Base-by-base conservation (phyloP, 495 filamentous ascomycete genomes). In the Rusavskia elegans region DNA sequence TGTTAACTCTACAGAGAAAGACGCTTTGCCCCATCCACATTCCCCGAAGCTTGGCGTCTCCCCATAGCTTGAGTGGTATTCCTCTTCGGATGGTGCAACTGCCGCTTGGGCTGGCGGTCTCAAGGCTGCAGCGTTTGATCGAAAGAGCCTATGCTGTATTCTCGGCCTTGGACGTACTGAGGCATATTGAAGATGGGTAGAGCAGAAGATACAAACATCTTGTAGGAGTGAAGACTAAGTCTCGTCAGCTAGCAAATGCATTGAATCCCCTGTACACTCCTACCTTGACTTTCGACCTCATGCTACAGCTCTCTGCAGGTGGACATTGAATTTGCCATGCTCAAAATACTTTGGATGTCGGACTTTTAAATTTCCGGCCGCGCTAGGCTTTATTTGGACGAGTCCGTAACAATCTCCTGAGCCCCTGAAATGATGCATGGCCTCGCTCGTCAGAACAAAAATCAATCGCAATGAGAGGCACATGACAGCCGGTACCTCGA, bases 151-250 rank as follows among this genome's bases (percentile, higher is more conserved):
- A n/a, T 54, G 51, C 30, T 61, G 52, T 17, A 30, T 3, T 32
- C 20, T 36, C 20, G 29, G 36, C 16, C 8, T 25, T 49, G 52
- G 17, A 30, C 40, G 38, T 21, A 40, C 13, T 30, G 52, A 37
- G 35, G 45, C 38, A 19, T 44, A 35, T 23, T 61, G 59, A 10
- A 53, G 20, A 11, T 54, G 57, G 16, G 57, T 48, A 20, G 55
- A 36, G 45, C 59, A 61, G 45, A 56, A 55, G 49, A 59, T 57
- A 49, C 59, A 61, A 45, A 61, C 49, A 57, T 61, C 39, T n/a
- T 36, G 45, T 20, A 36, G 23, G 8, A 27, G 14, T 25, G 59
- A 17, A 7, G 36, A 11, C 58, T 60, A 16, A 10, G n/a, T 10
- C 17, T 25, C 0, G 7, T 52, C 29, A 52, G 53, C 45, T 35